phyloP scores from a whole-genome alignment of 495 filamentous ascomycete species.

The Daldinia caldariorum region DNA sequence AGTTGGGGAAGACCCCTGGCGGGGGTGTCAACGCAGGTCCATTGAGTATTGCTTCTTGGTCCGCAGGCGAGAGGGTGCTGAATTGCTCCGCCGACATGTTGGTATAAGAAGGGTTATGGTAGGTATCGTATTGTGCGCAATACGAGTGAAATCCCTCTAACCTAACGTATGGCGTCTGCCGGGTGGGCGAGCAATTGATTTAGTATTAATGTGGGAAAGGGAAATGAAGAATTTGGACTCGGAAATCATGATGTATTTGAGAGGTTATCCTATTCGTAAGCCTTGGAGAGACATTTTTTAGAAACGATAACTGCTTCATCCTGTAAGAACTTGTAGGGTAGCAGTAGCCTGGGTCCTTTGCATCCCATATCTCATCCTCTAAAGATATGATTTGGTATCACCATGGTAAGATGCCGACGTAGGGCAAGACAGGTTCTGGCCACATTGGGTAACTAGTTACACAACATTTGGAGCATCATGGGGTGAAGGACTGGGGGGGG shows the following conservation, averaged over 20 bases:
- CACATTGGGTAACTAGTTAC: background rate
- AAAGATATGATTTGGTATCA: background rate
- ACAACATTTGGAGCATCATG: background rate
- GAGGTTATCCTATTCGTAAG: background rate
- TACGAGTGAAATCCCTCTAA: background rate
- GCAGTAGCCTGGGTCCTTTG: background rate
- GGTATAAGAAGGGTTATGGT: background rate
- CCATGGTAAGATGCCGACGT: too few species aligned
- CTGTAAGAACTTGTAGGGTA: background rate
- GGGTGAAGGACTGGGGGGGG: background rate
- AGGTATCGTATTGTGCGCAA: too few species aligned
- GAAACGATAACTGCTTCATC: background rate
- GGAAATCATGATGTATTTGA: background rate
- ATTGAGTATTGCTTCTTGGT: background rate
- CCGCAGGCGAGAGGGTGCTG: background rate
- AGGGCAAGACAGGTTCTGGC: too few species aligned
- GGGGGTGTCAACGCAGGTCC: constrained; percentile 33
- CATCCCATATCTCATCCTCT: background rate
- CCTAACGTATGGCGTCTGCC: too few species aligned
- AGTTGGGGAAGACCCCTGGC: constrained; percentile 25
- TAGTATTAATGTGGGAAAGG: too few species aligned
- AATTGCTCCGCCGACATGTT: background rate
- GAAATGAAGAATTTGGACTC: background rate
- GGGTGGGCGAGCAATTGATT: too few species aligned
- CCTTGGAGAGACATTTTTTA: background rate